Evolutionary conservation across 352 stramenopile genomes (phyloP), one percentile per base, ranked within the genome.

Genomic region (Phytopythium montanum): DNA sequence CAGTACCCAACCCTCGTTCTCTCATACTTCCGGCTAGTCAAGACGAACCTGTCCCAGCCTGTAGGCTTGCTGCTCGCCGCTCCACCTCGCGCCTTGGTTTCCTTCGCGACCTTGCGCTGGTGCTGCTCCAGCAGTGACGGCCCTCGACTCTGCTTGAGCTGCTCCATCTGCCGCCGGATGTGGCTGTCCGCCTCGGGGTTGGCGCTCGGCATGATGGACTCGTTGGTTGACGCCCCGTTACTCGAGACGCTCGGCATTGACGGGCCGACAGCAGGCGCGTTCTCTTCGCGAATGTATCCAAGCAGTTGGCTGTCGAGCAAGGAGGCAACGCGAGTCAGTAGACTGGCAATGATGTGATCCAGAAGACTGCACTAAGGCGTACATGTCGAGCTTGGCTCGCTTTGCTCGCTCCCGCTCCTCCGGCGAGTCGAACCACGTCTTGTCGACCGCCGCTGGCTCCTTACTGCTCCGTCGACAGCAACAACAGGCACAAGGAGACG

Each of bases 321-420:
- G 23, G 2, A 7, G 28, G 19, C 41, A 48, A 14, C 39, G 14
- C 23, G 21, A 1, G 44, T 50, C 23, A 50, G 44, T 19, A 19
- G 31, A 18, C 42, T 44, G 34, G 3, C 10, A 18, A 26, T 13
- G 12, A 55, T 10, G 19, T 26, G 12, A 10, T 8, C 2, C 12
- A 23, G 9, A 33, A 33, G 29, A 26, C 10, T 33, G 3, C 33
- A 34, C 6, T 10, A 19, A 2, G 7, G 67, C 66, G 56, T 72
- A 95, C 86, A 92, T 83, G 66, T 95, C 84, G 16, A 92, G 71
- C 51, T 93, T 90, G 19, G 85, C 86, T 25, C 86, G 81, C 59
- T 91, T 78, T 1, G 79, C 78, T 39, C 84, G 84, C 36, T 95
- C 81, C 7, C 86, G 75, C 66, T 95, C 86, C 60, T 90, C 80